Percentiles rank a stretch among this genome's conserved stretches.
Evolutionary conservation across 2,329 filamentous ascomycete genomes (phyloP).

Genomic region (Pseudocercospora cruenta): DNA sequence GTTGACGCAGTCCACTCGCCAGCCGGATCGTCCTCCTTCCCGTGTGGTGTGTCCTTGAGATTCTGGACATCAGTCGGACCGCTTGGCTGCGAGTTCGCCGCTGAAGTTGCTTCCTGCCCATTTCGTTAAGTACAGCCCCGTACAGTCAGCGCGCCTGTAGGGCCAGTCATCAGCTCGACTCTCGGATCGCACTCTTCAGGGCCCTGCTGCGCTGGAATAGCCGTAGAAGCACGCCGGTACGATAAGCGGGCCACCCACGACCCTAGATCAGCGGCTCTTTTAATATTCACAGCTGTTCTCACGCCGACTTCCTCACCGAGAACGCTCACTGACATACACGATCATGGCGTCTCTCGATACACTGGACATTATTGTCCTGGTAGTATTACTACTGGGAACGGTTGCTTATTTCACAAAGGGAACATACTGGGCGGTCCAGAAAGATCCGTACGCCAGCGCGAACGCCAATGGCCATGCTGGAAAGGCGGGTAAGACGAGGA

Average conservation of each 20-base stretch:
- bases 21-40: not conserved
- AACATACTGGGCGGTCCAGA: constrained; percentile 84
- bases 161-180: not conserved
- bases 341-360: constrained; percentile 95
- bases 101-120: not conserved
- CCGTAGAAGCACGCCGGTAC: not conserved
- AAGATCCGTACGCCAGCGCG: constrained; percentile 83
- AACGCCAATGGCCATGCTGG: constrained; percentile 67
- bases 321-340: not conserved
- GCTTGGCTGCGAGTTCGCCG: constrained; percentile 6
- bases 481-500: constrained; percentile 82
- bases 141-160: not conserved
- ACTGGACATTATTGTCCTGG: constrained; percentile 89
- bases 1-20: not conserved
- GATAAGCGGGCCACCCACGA: not conserved
- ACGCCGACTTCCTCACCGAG: not conserved
- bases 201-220: not conserved
- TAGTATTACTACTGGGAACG: constrained; percentile 80
- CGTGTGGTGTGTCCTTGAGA: not conserved
- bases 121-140: not conserved
- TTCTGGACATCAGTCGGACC: not conserved
- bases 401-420: constrained; percentile 98
- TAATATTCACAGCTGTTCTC: constrained; percentile 8
- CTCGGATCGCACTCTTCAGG: not conserved
- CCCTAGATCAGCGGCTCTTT: constrained; percentile 3